These are phyloP conservation scores for Trifolium fragiferum DNA, from an alignment of 306 rosid species.

Conservation along the genomic window DNA sequence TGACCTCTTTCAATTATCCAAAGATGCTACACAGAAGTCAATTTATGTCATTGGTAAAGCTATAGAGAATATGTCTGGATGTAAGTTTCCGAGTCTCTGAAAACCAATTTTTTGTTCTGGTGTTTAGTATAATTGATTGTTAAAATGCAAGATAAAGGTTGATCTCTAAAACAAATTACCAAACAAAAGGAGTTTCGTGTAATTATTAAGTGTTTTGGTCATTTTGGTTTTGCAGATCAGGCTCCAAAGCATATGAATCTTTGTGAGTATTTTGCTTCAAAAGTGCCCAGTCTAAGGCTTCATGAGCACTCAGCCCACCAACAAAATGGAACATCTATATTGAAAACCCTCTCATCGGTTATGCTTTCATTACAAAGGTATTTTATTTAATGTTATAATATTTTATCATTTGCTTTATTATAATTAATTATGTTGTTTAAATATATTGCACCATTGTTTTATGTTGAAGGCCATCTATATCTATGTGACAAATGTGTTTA, in stretches of 20 bases:
- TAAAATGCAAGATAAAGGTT: not conserved
- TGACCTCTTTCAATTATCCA: conserved; percentile 80
- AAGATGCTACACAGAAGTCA: conserved; percentile 66
- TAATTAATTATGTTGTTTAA: not conserved
- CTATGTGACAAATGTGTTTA: conserved; percentile 31
- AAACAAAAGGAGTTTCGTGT: conserved; percentile 26
- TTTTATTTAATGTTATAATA: conserved; percentile 28
- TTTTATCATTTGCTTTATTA: conserved; percentile 27
- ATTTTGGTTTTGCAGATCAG: conserved; percentile 65
- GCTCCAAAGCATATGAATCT: conserved; percentile 68
- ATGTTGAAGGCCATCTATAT: conserved; percentile 21
- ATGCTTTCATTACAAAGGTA: conserved; percentile 86
- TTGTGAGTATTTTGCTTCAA: conserved; percentile 70
- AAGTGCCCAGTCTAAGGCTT: conserved; percentile 69
- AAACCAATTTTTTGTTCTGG: conserved; percentile 4
- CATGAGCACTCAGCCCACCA: conserved; percentile 48
- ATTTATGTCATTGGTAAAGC: conserved; percentile 59
- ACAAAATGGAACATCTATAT: conserved; percentile 62
- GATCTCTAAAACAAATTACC: conserved; percentile 12
- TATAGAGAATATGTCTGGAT: conserved; percentile 69
- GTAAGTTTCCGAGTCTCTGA: conserved; percentile 60
- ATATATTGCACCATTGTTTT: conserved; percentile 20
- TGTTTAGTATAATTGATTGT: conserved; percentile 16
- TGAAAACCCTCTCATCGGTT: conserved; percentile 72
- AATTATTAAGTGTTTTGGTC: conserved; percentile 41